Evolutionary conservation across 176 grass and related monocot genomes (phyloP).

Genomic region (Aegilops speltoides): DNA sequence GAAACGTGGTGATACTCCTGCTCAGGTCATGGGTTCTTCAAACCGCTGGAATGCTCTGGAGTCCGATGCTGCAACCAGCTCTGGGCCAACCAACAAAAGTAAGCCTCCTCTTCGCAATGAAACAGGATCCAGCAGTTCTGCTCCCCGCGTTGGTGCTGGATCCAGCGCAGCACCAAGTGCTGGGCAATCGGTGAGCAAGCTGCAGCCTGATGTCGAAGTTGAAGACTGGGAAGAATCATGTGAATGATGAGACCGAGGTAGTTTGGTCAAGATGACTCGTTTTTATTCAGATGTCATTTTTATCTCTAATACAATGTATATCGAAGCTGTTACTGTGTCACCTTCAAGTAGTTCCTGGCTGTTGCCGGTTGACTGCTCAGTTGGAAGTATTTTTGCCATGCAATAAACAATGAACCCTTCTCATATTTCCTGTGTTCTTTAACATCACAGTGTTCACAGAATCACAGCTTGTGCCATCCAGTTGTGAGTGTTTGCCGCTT

Average conservation of each 20-base stretch:
- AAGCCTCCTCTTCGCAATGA: constrained; percentile 6
- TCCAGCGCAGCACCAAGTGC: constrained; percentile 5
- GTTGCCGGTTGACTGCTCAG: neutral
- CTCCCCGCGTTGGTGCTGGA: neutral
- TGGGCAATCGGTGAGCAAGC: constrained; percentile 22
- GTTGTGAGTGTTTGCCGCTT: constrained; percentile 61
- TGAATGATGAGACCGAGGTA: constrained; percentile 35
- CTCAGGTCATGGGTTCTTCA: constrained; percentile 20
- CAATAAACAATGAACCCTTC: constrained; percentile 45
- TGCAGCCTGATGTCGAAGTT: constrained; percentile 51
- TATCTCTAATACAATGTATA: constrained; percentile 5
- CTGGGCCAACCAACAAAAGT: neutral
- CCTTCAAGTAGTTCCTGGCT: neutral
- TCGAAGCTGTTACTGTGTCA: neutral
- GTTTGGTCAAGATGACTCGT: neutral
- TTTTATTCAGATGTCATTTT: neutral
- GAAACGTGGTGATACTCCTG: constrained; percentile 15
- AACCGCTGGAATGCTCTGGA: constrained; percentile 80
- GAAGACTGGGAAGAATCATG: constrained; percentile 93
- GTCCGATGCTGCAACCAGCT: constrained; percentile 37
- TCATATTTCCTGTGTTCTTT: constrained; percentile 41
- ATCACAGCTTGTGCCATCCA: constrained; percentile 49
- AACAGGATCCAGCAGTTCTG: constrained; percentile 5
- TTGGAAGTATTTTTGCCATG: constrained; percentile 31
- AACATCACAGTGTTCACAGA: constrained; percentile 27